Evolutionary conservation across 140 eudicot species (phyloP).

Genomic region (Flaveria floridana): DNA sequence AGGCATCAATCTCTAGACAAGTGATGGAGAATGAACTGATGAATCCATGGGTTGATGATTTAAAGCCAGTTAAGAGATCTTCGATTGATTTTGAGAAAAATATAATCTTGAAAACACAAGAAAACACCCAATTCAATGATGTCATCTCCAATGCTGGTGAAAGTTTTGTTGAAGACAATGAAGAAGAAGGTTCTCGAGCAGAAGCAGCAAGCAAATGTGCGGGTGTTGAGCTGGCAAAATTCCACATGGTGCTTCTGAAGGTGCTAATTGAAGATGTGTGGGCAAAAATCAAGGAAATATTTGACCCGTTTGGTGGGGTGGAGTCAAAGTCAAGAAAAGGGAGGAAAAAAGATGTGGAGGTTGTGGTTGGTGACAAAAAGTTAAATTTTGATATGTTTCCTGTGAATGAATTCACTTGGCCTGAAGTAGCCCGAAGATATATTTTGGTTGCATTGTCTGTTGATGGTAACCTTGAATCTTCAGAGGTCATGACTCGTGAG

Average conservation of each 20-base stretch:
- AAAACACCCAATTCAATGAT: conserved; percentile 15
- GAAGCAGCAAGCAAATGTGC: conserved; percentile 48
- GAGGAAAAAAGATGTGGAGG: conserved; percentile 68
- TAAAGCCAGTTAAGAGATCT: conserved; percentile 33
- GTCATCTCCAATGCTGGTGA: conserved; percentile 16
- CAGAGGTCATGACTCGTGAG: conserved; percentile 70
- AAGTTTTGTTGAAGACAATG: conserved; percentile 22
- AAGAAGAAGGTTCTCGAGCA: conserved; percentile 34
- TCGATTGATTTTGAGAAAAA: conserved; percentile 22
- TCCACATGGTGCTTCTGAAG: conserved; percentile 60
- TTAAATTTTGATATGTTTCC: conserved; percentile 66
- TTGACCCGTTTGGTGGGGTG: conserved; percentile 64
- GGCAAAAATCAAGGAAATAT: conserved; percentile 53
- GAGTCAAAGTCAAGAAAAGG: conserved; percentile 73
- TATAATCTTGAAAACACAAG: conserved; percentile 9
- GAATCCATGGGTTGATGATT: conserved; percentile 73
- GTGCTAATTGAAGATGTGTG: conserved; percentile 60
- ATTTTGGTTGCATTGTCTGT: conserved; percentile 54
- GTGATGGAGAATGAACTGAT: conserved; percentile 66
- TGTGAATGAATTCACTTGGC: conserved; percentile 87
- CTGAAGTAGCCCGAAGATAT: conserved; percentile 79
- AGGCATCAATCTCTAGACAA: conserved; percentile 49
- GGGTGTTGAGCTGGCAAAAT: conserved; percentile 56
- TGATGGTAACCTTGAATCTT: conserved; percentile 81
- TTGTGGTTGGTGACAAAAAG: conserved; percentile 43